A percentile compares a stretch with the other conserved stretches of the same genome.
These are phyloP conservation scores for Ophiostoma australiae DNA, from an alignment of 2,329 filamentous ascomycete genomes.

Conservation along the genomic window DNA sequence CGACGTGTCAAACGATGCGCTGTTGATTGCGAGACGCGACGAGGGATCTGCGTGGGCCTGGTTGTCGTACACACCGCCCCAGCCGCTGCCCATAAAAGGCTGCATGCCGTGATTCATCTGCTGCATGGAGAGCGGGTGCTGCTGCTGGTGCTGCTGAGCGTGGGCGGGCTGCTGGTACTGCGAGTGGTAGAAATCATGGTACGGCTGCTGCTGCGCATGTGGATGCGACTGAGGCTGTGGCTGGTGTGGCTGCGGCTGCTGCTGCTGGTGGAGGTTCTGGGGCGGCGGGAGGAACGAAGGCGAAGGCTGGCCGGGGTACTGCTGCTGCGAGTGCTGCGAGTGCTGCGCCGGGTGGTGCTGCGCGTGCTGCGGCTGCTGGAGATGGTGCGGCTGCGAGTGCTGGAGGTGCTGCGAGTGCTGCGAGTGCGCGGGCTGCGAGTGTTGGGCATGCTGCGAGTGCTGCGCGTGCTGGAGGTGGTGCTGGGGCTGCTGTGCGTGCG, in stretches of 20 bases:
- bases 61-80: slow-evolving; percentile 24
- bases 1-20: slow-evolving; percentile 19
- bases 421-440: not conserved
- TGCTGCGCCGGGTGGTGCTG: slow-evolving; percentile 19
- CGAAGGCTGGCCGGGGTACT: slow-evolving; percentile 19
- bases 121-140: slow-evolving; percentile 21
- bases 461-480: slow-evolving; percentile 21
- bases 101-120: slow-evolving; percentile 18
- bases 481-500: slow-evolving; percentile 13
- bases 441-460: slow-evolving; percentile 14
- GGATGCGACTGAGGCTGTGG: slow-evolving; percentile 17
- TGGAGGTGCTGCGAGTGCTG: slow-evolving; percentile 20
- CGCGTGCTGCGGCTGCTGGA: slow-evolving; percentile 21
- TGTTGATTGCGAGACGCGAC: slow-evolving; percentile 22
- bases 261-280: slow-evolving; percentile 19
- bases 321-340: slow-evolving; percentile 17
- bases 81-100: slow-evolving; percentile 21
- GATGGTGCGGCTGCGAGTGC: slow-evolving; percentile 15
- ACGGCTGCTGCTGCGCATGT: slow-evolving; percentile 19
- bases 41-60: slow-evolving; percentile 15
- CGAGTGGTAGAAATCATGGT: slow-evolving; percentile 24
- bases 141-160: slow-evolving; percentile 18
- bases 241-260: slow-evolving; percentile 14
- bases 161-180: slow-evolving; percentile 21
- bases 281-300: slow-evolving; percentile 22